Evolutionary conservation across 495 filamentous ascomycete species (phyloP).

Genomic region (Penicillium turbatum): DNA sequence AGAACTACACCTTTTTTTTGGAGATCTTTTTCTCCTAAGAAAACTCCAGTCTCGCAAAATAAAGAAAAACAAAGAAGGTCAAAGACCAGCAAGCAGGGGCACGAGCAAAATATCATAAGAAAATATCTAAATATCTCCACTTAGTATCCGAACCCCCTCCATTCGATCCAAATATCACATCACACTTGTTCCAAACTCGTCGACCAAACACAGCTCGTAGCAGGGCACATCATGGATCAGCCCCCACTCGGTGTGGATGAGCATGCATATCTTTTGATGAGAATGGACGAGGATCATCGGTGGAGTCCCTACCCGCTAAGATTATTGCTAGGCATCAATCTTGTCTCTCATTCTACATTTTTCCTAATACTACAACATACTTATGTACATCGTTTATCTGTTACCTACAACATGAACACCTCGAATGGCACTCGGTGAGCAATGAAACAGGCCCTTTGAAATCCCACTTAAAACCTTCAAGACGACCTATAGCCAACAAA

Average conservation of each 20-base stretch:
- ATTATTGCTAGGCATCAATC: background rate
- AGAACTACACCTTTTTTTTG: background rate
- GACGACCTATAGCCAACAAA: too few relatives aligned
- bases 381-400: too few relatives aligned
- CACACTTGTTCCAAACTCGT: background rate
- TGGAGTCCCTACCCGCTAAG: background rate
- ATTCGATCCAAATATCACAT: slow-evolving; percentile 1
- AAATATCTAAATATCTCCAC: background rate
- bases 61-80: background rate
- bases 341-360: background rate
- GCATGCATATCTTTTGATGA: slow-evolving; percentile 1
- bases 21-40: background rate
- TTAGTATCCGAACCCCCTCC: slow-evolving; percentile 17
- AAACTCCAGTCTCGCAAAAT: background rate
- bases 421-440: background rate
- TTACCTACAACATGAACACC: too few relatives aligned
- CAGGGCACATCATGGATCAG: slow-evolving; percentile 2
- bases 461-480: too few relatives aligned
- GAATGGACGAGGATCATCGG: background rate
- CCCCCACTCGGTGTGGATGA: background rate
- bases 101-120: too few relatives aligned
- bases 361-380: background rate
- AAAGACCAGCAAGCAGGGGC: background rate
- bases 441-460: background rate
- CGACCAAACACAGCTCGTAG: background rate